phyloP scores from a whole-genome alignment of 2,329 filamentous ascomycete species.

The Drechslera avenae region DNA sequence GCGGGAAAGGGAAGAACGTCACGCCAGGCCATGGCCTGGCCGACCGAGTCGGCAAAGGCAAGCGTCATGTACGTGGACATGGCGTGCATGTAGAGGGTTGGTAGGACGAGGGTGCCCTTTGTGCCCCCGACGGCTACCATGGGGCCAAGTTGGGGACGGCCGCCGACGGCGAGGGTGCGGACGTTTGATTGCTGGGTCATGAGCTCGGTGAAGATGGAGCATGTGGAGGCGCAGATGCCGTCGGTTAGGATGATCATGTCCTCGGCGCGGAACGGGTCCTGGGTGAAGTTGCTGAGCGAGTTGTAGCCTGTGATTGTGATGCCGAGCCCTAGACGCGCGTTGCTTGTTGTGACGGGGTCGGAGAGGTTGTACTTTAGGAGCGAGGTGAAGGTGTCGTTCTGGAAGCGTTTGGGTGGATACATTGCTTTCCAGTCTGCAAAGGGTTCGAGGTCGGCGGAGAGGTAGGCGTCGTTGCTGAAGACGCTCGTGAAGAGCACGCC shows the following conservation, averaged over 20 bases:
- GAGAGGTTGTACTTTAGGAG: conserved; percentile 49
- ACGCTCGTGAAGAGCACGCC: conserved; percentile 37
- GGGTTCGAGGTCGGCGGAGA: conserved; percentile 28
- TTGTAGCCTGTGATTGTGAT: conserved; percentile 40
- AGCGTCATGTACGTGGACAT: conserved; percentile 25
- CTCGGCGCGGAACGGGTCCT: conserved; percentile 45
- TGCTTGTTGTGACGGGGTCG: conserved; percentile 41
- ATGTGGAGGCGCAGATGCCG: conserved; percentile 54
- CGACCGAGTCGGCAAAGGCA: conserved; percentile 21
- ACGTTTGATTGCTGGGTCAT: conserved; percentile 53
- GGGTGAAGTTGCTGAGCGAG: conserved; percentile 32
- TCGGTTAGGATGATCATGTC: conserved; percentile 51
- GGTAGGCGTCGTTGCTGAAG: conserved; percentile 44
- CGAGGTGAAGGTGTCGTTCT: conserved; percentile 47
- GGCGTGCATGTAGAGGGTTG: conserved; percentile 28
- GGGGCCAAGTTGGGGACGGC: conserved; percentile 47
- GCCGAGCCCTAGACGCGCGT: conserved; percentile 32
- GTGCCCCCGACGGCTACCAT: conserved; percentile 54
- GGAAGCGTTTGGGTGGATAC: conserved; percentile 41
- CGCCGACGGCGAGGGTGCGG: conserved; percentile 51
- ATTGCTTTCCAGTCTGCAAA: conserved; percentile 47
- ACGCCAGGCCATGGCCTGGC: conserved; percentile 26
- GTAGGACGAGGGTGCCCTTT: conserved; percentile 49
- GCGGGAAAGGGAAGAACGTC: conserved; percentile 33
- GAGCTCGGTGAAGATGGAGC: conserved; percentile 54